phyloP scores from a whole-genome alignment of 441 rosid genomes.

The Macaranga tanarius region DNA sequence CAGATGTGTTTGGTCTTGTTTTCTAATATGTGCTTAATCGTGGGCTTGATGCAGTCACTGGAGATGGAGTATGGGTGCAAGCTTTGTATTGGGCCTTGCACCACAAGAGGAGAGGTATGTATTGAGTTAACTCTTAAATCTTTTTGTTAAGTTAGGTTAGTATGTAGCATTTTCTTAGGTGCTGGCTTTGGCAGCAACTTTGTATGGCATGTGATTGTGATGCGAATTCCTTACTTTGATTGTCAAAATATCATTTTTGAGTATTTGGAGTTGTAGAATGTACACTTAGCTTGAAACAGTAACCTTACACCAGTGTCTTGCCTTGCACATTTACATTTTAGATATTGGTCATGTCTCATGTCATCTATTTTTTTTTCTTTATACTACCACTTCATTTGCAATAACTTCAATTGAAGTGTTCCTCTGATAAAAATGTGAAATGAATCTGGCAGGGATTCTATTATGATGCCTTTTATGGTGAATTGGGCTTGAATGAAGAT shows the following conservation, averaged over 20 bases:
- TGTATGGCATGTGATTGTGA: background rate
- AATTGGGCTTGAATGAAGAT: slow-evolving; percentile 77
- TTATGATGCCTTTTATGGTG: slow-evolving; percentile 93
- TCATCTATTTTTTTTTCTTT: background rate
- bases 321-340: background rate
- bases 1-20: slow-evolving; percentile 3
- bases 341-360: background rate
- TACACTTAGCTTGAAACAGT: background rate
- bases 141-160: background rate
- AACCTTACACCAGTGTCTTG: background rate
- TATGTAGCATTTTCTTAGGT: background rate
- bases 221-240: background rate
- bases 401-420: background rate
- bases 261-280: background rate
- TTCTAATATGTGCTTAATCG: slow-evolving; percentile 11
- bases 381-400: background rate
- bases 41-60: slow-evolving; percentile 52
- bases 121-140: background rate
- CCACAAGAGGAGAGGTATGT: slow-evolving; percentile 93
- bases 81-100: slow-evolving; percentile 97
- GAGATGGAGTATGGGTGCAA: slow-evolving; percentile 87
- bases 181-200: background rate
- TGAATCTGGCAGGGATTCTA: slow-evolving; percentile 77
- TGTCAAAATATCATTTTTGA: background rate
- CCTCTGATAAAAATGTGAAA: background rate